phyloP scores from a whole-genome alignment of 306 rosid species.

The Quercus suber region DNA sequence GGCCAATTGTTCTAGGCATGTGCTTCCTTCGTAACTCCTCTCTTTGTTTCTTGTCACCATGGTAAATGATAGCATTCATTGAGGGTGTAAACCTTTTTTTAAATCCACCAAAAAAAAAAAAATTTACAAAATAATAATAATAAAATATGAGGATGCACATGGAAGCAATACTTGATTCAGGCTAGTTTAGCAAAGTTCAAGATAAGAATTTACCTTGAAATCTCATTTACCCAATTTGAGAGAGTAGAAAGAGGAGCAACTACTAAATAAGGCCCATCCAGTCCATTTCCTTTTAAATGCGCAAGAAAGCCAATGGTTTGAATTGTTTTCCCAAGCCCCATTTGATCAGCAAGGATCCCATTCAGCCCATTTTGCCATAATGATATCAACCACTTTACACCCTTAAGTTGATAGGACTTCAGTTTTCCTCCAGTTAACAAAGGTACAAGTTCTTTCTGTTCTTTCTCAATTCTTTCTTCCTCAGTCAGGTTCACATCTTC shows the following conservation, averaged over 20 bases:
- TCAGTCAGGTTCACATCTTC: conserved; percentile 59
- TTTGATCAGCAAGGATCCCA: conserved; percentile 99
- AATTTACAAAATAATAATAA: neutral
- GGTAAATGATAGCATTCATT: conserved; percentile 58
- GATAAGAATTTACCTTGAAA: conserved; percentile 57
- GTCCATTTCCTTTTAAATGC: conserved; percentile 79
- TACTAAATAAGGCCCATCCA: conserved; percentile 88
- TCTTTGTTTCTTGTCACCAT: conserved; percentile 71
- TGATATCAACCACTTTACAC: conserved; percentile 97
- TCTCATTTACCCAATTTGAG: conserved; percentile 85
- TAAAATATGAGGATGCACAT: neutral
- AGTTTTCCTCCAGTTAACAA: conserved; percentile 81
- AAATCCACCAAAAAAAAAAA: neutral
- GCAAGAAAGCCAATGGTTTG: conserved; percentile 91
- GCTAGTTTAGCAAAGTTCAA: neutral
- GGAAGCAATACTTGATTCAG: conserved; percentile 8
- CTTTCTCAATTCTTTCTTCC: conserved; percentile 68
- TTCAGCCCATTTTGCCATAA: conserved; percentile 98
- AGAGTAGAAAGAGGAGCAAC: conserved; percentile 96
- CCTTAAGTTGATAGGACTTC: conserved; percentile 88
- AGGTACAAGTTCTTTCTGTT: conserved; percentile 86
- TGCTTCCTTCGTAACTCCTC: conserved; percentile 67
- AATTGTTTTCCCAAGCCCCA: conserved; percentile 99
- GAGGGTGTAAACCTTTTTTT: conserved; percentile 76
- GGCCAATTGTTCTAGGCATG: conserved; percentile 80